Conservation (phyloP, 768 basidiomycete species). For the Neoboletus subvelutipes region DNA sequence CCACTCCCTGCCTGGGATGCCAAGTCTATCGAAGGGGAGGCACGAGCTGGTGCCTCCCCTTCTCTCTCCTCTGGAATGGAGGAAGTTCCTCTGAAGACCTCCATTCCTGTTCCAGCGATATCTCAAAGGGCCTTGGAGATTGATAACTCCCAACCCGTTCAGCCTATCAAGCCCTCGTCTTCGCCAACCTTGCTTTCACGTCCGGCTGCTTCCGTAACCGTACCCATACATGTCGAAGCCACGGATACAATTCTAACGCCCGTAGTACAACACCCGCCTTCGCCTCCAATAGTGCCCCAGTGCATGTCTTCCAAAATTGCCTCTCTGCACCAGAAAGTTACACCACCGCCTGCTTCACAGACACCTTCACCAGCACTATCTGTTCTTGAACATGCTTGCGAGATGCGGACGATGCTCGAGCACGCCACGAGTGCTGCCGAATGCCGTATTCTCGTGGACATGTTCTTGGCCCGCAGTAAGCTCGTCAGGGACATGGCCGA, state of each 20-base stretch:
- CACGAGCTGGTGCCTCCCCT: background rate
- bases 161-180: background rate
- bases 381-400: conserved; percentile 49
- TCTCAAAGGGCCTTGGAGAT: conserved; percentile 8
- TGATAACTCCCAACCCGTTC: conserved; percentile 6
- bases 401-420: conserved; percentile 66
- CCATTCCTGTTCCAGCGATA: conserved; percentile 1
- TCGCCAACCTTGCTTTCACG: conserved; percentile 3
- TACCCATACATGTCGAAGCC: conserved; percentile 5
- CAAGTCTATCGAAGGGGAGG: conserved; percentile 15
- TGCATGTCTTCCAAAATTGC: conserved; percentile 16
- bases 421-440: conserved; percentile 76
- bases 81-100: background rate
- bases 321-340: conserved; percentile 7
- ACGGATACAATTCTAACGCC: background rate
- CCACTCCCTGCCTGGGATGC: conserved; percentile 17
- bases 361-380: conserved; percentile 23
- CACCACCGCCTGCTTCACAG: conserved; percentile 16
- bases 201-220: background rate
- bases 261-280: background rate
- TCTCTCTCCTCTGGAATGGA: conserved; percentile 10
- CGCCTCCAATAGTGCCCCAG: conserved; percentile 7
- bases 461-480: conserved; percentile 69
- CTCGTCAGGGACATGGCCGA: conserved; percentile 35
- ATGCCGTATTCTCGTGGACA: conserved; percentile 81